Evolutionary conservation across 495 filamentous ascomycete genomes (phyloP).

Genomic region (Beverwykella pulmonaria): DNA sequence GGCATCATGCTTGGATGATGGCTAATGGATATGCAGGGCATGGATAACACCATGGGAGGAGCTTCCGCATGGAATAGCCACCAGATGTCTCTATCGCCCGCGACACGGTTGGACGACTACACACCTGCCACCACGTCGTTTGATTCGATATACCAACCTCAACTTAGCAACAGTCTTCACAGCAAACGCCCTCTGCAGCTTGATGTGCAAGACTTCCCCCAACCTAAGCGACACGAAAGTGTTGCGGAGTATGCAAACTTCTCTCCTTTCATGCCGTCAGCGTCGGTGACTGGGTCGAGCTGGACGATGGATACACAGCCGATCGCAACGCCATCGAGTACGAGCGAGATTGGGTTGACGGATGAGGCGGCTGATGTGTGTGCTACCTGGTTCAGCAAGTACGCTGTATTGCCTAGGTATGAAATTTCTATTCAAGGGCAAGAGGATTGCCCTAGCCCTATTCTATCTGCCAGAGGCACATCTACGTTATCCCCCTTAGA

Average conservation of each 20-base stretch:
- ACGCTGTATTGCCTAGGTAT: constrained; percentile 28
- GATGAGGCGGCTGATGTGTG: constrained; percentile 39
- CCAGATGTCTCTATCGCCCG: neutral
- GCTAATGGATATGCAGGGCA: constrained; percentile 16
- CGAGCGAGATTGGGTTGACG: constrained; percentile 21
- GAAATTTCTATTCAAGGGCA: neutral
- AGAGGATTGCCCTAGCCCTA: too few species aligned
- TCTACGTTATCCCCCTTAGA: too few species aligned
- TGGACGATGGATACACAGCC: constrained; percentile 19
- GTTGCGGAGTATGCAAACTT: constrained; percentile 2
- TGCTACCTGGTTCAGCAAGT: constrained; percentile 35
- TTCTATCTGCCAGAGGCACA: too few species aligned
- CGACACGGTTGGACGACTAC: neutral
- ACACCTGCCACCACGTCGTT: constrained; percentile 10
- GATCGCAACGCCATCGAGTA: constrained; percentile 13
- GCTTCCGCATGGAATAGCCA: constrained; percentile 12
- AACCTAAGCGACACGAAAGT: constrained; percentile 25
- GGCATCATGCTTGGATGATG: neutral
- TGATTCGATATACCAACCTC: constrained; percentile 9
- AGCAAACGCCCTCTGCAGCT: constrained; percentile 23
- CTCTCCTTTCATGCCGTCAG: constrained; percentile 14
- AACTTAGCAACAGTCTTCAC: neutral
- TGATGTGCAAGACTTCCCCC: constrained; percentile 29
- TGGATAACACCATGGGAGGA: constrained; percentile 28
- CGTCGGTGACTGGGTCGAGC: constrained; percentile 24